A percentile compares a stretch with the other conserved stretches of the same genome.
phyloP scores from a whole-genome alignment of 129 eudicot species.

The Silybum marianum region DNA sequence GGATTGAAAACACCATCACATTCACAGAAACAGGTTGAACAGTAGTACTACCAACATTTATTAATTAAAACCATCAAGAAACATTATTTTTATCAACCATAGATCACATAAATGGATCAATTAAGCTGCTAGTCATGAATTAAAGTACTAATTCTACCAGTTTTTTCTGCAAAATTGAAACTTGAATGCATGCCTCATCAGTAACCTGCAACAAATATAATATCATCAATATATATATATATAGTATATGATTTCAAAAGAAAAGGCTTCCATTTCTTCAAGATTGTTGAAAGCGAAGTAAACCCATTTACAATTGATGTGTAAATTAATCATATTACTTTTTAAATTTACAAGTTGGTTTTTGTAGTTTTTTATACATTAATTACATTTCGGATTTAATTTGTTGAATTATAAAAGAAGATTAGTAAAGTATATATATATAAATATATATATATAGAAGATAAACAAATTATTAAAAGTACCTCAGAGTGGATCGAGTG shows the following conservation, averaged over 20 bases:
- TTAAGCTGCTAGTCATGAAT: constrained; percentile 3
- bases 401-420: background rate
- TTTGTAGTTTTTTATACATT: background rate
- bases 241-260: background rate
- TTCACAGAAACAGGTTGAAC: no score
- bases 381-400: no score
- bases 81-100: no score
- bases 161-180: constrained; percentile 39
- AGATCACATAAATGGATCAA: background rate
- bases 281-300: background rate
- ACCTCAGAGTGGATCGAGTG: constrained; percentile 41
- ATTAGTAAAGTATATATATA: background rate
- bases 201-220: constrained; percentile 29
- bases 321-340: background rate
- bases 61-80: no score
- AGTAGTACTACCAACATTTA: no score
- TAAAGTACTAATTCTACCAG: constrained; percentile 17
- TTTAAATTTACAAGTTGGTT: background rate
- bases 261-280: background rate
- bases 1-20: background rate
- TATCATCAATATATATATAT: background rate
- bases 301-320: background rate
- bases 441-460: no score
- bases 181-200: constrained; percentile 27
- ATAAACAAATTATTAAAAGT: background rate